Evolutionary conservation across 2,329 filamentous ascomycete species (phyloP).

Genomic region (Aspergillus niger): DNA sequence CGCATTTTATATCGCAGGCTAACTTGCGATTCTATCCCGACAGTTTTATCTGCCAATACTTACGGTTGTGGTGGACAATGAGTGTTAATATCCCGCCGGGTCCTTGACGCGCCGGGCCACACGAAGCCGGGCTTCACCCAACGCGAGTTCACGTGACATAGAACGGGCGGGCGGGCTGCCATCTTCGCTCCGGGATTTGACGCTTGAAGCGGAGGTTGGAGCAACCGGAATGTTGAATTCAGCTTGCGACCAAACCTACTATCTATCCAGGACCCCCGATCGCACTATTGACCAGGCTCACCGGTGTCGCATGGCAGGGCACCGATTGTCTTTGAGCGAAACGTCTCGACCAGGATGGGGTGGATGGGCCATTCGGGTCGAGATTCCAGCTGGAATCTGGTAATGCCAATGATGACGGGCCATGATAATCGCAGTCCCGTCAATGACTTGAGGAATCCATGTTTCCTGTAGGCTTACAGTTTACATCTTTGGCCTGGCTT

Average conservation of each 20-base stretch:
- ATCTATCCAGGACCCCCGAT: neutral
- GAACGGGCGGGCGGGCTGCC: neutral
- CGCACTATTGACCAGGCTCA: neutral
- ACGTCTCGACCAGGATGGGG: neutral
- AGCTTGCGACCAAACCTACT: neutral
- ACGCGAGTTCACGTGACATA: slow-evolving; percentile 38
- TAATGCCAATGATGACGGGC: neutral
- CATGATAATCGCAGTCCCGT: neutral
- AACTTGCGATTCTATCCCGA: slow-evolving; percentile 9
- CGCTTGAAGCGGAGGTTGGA: neutral
- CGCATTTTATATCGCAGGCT: too few relatives aligned
- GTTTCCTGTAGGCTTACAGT: slow-evolving; percentile 1
- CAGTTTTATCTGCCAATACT: neutral
- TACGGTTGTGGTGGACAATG: neutral
- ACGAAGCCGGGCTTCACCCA: slow-evolving; percentile 23
- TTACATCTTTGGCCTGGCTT: slow-evolving; percentile 2
- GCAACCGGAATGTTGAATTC: neutral
- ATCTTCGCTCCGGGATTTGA: slow-evolving; percentile 8
- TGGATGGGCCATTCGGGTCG: neutral
- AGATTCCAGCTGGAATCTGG: neutral
- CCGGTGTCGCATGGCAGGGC: neutral
- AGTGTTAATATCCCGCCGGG: neutral
- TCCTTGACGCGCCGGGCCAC: slow-evolving; percentile 22
- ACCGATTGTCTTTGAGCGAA: neutral
- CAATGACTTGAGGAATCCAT: slow-evolving; percentile 4